Evolutionary conservation across 2,329 filamentous ascomycete genomes (phyloP), one percentile per base, ranked within the genome.

Genomic region (Alternaria solani): DNA sequence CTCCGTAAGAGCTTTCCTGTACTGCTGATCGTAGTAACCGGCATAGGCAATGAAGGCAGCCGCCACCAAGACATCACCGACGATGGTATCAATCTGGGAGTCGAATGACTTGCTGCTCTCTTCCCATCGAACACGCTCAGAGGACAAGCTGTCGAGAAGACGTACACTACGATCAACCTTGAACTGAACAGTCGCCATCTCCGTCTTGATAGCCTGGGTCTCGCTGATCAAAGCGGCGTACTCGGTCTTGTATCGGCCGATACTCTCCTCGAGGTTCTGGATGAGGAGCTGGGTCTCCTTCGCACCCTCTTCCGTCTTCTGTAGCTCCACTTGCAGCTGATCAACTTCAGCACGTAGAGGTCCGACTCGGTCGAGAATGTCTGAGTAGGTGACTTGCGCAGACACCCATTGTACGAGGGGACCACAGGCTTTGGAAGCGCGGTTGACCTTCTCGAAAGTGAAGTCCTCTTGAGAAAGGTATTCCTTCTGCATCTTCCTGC

Each of bases 61-160:
- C n/a, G 95, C 95, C 51, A 97, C 90, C 62, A 99, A 86, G 51
- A 97, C 94, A 75, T 99, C 95, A 63, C 95, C 95, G 38, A 99
- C 92, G 53, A 99, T 88, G 2, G 95, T 99, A 78, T 92, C 91
- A 76, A 99, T 98, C 77, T 99, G 95, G 2, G 94, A 96, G 79
- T 98, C 94, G 77, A 99, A 99, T 0, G 94, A 97, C 81, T 91
- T 96, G 86, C 95, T 99, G 69, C 94, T 94, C 73, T 94, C 92
- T 75, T 99, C 95, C 95, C 95, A 99, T 74, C 95, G 90, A 39
- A 87, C 88, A 79, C 94, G 88, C 82, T 99, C 95, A 5, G 94
- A 97, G 8, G 95, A 96, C 68, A 99, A 84, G 80, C 94, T 97
- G 80, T 97, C 94, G 20, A 99, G 89, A 48, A 99, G 85, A 73